Conservation (phyloP, 2,329 filamentous ascomycete species). For the Ophiocordyceps robertsii region DNA sequence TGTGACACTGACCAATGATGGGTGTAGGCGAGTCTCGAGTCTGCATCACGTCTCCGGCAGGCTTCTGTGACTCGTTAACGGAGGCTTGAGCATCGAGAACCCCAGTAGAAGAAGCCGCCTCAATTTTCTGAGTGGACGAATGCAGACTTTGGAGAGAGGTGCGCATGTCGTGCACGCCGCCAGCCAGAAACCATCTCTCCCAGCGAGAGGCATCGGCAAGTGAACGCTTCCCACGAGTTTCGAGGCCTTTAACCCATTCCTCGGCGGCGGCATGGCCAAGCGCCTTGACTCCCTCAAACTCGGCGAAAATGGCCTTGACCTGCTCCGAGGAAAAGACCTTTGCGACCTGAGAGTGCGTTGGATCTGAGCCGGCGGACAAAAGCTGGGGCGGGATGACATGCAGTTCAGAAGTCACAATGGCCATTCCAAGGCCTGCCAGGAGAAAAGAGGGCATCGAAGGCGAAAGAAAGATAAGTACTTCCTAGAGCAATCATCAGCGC, state of each 20-base stretch:
- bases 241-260: conserved; percentile 69
- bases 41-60: not conserved
- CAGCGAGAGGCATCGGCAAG: conserved; percentile 53
- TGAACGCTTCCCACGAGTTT: conserved; percentile 44
- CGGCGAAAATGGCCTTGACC: conserved; percentile 45
- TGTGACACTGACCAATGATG: not conserved
- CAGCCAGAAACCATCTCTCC: conserved; percentile 56
- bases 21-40: not conserved
- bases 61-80: not conserved
- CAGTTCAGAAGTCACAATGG: conserved; percentile 47
- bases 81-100: not conserved
- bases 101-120: not conserved
- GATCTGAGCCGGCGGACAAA: conserved; percentile 35
- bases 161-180: conserved; percentile 25
- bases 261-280: conserved; percentile 56
- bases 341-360: conserved; percentile 35
- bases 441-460: conserved; percentile 45
- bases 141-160: conserved; percentile 4
- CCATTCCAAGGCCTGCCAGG: conserved; percentile 55
- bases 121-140: not conserved
- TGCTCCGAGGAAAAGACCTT: conserved; percentile 56
- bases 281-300: conserved; percentile 50
- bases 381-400: conserved; percentile 44
- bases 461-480: conserved; percentile 55
- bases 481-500: conserved; percentile 32